Base-by-base conservation (phyloP, 495 filamentous ascomycete species). In the Aspergillus nidulans region DNA sequence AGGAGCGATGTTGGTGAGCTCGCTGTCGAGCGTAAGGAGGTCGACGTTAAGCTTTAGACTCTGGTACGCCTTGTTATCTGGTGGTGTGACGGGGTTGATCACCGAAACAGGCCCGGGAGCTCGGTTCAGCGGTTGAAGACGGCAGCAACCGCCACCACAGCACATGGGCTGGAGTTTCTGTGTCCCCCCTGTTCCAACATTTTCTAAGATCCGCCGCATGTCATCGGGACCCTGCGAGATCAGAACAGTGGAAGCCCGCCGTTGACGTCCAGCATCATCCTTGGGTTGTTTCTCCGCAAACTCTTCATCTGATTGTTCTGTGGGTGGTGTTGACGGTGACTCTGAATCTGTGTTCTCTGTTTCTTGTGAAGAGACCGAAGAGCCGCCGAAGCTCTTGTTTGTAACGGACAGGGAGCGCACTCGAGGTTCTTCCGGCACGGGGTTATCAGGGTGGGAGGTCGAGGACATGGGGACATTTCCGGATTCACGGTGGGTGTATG, bases 121-220 rank as follows among this genome's bases (percentile, higher is more conserved):
- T 30, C 58, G 52, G 57, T 77, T 77, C 60, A 84, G 65, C 30
- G 80, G 78, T 46, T 85, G 74, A 49, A 84, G 77, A 62, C 90
- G 80, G 68, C 92, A 97, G 73, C 95, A 97, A 39, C 92, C 92
- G 48, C 92, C 91, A 28, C 94, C 94, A 67, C 94, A 98, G 75
- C 95, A 98, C 48, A 79, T 63, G 20, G 74, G 86, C 72, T 73
- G 80, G 62, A 76, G 69, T 75, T 76, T 86, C 45, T 78, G 76
- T 15, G 76, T 78, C 15, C 70, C 74, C 47, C 63, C 61, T 30
- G 57, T 59, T 45, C 77, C 67, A n/a, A 76, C 68, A 64, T 70
- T 67, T 59, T 71, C 63, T 57, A 77, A 53, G 36, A 95, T 80
- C 55, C 85, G 76, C 61, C 83, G 79, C 55, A 95, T 85, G 61